Conservation (phyloP, 164 flowering plant species). For the Dillenia suffruticosa region DNA sequence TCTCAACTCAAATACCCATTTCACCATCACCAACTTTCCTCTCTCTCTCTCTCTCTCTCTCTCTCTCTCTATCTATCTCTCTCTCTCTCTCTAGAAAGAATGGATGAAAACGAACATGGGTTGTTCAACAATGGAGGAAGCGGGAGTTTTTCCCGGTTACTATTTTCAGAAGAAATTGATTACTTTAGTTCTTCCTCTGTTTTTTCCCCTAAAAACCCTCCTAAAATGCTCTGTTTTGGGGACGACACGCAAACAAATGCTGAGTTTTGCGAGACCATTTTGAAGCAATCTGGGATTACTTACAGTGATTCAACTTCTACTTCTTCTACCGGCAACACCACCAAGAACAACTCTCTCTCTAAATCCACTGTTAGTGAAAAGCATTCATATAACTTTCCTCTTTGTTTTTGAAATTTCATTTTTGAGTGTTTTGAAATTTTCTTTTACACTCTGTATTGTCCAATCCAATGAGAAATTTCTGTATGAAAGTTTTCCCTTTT, state of each 20-base stretch:
- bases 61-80: no score
- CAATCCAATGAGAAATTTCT: no score
- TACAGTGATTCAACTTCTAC: constrained; percentile 50
- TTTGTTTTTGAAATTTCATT: neutral
- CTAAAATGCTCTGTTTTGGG: constrained; percentile 63
- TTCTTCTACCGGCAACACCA: constrained; percentile 32
- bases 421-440: neutral
- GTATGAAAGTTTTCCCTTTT: no score
- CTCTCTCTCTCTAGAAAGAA: no score
- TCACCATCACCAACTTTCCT: no score
- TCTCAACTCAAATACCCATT: no score
- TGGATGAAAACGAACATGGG: no score
- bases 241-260: constrained; percentile 14
- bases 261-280: constrained; percentile 4
- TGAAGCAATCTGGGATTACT: constrained; percentile 26
- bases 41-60: no score
- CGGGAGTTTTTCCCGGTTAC: constrained; percentile 39
- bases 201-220: constrained; percentile 22
- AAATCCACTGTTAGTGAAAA: constrained; percentile 25
- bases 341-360: constrained; percentile 17
- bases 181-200: constrained; percentile 17
- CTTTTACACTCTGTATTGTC: neutral
- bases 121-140: no score
- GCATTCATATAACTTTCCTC: neutral
- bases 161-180: constrained; percentile 26